Base-by-base conservation (phyloP, 371 early-diverging fungal species). In the Sporodiniella umbellata region DNA sequence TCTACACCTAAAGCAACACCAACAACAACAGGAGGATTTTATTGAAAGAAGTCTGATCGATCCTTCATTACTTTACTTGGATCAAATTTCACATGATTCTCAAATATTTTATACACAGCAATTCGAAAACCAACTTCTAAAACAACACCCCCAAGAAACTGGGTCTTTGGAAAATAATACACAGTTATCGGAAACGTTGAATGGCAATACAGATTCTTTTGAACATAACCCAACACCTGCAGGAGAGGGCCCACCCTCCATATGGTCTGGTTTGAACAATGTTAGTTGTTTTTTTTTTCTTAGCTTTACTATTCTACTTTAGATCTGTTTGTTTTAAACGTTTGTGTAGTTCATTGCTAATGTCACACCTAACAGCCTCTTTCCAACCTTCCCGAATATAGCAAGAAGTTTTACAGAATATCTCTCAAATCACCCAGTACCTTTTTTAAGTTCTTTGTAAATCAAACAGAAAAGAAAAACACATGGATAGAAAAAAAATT, bases 321-420 rank as follows among this genome's bases (percentile, higher is more conserved):
- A n/a, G n/a, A n/a, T n/a, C n/a, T 52, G 30, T 19, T 11, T 17
- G 28, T 56, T 8, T 37, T 28, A 30, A 52, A 18, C 22, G 14
- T 33, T 26, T 46, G 6, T 43, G 15, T 52, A 75, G 76, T 75
- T 75, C 42, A 58, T 75, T 38, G 64, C 76, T 14, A 75, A 75
- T 59, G 76, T 75, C 2, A 55, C 76, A 21, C 70, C 69, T 43
- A 77, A 71, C 45, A 73, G 70, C 35, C 59, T 77, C 39, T 71
- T 71, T 22, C 77, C 73, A 48, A 62, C 77, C 8, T 60, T 77
- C 31, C 77, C 77, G 10, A 72, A 72, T 25, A 58, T 77, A 19
- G 77, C 77, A 4, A 60, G 68, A 15, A 76, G 72, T 42, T 68
- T 77, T 39, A 61, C 73, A 14, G 77, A 77, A 35, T 77, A 77